Evolutionary conservation across 345 rosid genomes (phyloP), one percentile per base, ranked within the genome.

Genomic region (Hypericum androsaemum): DNA sequence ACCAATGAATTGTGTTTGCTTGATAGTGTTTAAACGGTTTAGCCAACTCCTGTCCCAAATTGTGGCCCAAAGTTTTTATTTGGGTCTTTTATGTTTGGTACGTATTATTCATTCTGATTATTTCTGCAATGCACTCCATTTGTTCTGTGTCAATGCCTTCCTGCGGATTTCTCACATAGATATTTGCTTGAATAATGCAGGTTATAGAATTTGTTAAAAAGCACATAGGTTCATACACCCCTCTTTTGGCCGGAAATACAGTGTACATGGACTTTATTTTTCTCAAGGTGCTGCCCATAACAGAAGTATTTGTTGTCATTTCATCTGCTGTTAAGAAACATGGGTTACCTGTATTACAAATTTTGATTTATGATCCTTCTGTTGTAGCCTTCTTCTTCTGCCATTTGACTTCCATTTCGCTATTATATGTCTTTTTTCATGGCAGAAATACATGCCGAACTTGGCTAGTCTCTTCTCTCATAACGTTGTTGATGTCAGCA

Each of bases 381-480:
- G 4, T 22, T 22, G 32, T 4, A 22, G 32, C 32, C 8, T 13
- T 12, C 12, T 16, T 44, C 47, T 12, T 9, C 15, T 44, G 22
- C 50, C 28, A 6, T 13, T 13, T 46, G 7, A 13, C 22, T 14
- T 46, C 15, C 15, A 9, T 46, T 46, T 7, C 2, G 15, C 50
- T 8, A 12, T 2, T 46, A 12, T 46, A 6, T 46, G 50, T 46
- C 28, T 8, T 46, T 46, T n/a, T 46, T 22, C 32, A 1, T 22
- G 32, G 32, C 82, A 92, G 98, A 92, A 88, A 65, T 84, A 81
- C 68, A 84, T 88, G 96, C 86, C 94, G 5, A 76, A 82, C 22
- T 68, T 88, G 69, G 88, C 94, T 63, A 57, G 76, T 44, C 80
- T 84, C 46, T 88, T 88, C 71, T 50, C 94, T 41, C 96, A 84